phyloP scores from a whole-genome alignment of 495 filamentous ascomycete species.

The Apiosordaria backusii region DNA sequence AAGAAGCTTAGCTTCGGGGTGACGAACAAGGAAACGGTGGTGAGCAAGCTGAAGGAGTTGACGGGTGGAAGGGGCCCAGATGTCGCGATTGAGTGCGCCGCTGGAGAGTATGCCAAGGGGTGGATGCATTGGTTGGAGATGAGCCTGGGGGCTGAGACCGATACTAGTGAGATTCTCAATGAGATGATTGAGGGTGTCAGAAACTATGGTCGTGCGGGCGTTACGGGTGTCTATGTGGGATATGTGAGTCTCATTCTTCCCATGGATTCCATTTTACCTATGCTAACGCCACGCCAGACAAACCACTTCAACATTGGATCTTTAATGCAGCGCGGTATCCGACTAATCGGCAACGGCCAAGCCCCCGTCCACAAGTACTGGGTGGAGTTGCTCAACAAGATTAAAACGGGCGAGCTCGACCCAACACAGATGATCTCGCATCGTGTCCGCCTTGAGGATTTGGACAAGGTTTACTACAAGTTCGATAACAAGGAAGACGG shows the following conservation, averaged over 20 bases:
- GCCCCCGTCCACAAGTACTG: conserved; percentile 83
- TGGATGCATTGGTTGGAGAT: conserved; percentile 77
- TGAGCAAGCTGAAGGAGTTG: conserved; percentile 68
- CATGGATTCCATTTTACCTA: background rate
- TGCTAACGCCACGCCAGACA: conserved; percentile 42
- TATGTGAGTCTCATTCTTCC: conserved; percentile 52
- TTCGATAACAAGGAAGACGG: conserved; percentile 66
- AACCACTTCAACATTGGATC: conserved; percentile 82
- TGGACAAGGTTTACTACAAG: conserved; percentile 64
- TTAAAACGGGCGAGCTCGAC: conserved; percentile 67
- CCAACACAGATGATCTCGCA: conserved; percentile 78
- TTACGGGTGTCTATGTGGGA: conserved; percentile 81
- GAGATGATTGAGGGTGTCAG: conserved; percentile 79
- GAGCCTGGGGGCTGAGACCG: conserved; percentile 71
- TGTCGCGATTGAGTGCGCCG: conserved; percentile 77
- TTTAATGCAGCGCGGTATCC: conserved; percentile 82
- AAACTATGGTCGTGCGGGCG: conserved; percentile 69
- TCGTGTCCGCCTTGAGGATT: conserved; percentile 69
- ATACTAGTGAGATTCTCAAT: conserved; percentile 82
- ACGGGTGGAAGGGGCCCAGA: conserved; percentile 64
- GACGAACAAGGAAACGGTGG: conserved; percentile 56
- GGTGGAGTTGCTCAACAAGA: conserved; percentile 67
- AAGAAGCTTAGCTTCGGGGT: conserved; percentile 45
- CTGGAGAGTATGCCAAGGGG: conserved; percentile 81
- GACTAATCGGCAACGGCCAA: conserved; percentile 79